Evolutionary conservation across 768 basidiomycete species (phyloP).

Genomic region (Leccinum sublutescens): DNA sequence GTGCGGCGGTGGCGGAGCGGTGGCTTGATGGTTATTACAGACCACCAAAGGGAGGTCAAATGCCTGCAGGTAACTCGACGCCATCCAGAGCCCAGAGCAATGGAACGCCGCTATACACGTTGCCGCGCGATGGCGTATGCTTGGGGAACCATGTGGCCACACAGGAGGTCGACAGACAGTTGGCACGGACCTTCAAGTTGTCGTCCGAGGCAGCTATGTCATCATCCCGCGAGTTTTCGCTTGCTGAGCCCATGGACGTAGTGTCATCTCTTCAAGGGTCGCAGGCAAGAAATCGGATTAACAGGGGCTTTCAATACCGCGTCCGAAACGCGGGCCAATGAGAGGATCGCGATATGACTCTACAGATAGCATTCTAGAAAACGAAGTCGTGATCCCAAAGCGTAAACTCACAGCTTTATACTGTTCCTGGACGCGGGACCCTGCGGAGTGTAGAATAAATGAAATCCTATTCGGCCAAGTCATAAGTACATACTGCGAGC

Average conservation of each 20-base stretch:
- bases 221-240: not conserved
- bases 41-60: not conserved
- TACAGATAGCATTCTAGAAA: slow-evolving; percentile 13
- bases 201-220: not conserved
- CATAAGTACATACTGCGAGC: not conserved
- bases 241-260: not conserved
- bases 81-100: slow-evolving; percentile 9
- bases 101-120: slow-evolving; percentile 15
- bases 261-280: slow-evolving; percentile 1
- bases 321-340: slow-evolving; percentile 21
- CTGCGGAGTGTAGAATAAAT: slow-evolving; percentile 9
- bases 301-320: slow-evolving; percentile 10
- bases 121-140: slow-evolving; percentile 7
- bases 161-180: slow-evolving; percentile 3
- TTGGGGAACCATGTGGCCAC: not conserved
- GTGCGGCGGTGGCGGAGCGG: slow-evolving; percentile 10
- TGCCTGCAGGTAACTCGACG: slow-evolving; percentile 15
- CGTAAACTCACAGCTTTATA: not conserved
- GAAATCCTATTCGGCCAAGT: slow-evolving; percentile 3
- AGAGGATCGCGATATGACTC: slow-evolving; percentile 12
- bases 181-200: too few species aligned
- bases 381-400: slow-evolving; percentile 6
- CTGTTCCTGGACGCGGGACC: slow-evolving; percentile 19
- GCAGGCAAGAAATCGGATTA: not conserved
- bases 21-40: slow-evolving; percentile 22